Base-by-base conservation (phyloP, 768 basidiomycete genomes). In the Floccularia luteovirens region DNA sequence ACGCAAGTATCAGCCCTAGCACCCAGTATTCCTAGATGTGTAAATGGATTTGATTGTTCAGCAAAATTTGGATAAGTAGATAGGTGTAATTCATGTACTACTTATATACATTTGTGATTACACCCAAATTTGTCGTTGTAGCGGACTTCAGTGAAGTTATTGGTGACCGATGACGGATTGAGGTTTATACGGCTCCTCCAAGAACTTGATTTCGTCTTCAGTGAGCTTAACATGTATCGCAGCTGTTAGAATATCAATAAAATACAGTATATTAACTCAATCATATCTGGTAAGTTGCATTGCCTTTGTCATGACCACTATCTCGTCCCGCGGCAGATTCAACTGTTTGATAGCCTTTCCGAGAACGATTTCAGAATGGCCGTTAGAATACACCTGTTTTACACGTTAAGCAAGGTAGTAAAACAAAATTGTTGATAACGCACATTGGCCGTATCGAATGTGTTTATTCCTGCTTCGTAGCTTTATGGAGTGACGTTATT, bases 301-400 rank as follows among this genome's bases (percentile, higher is more conserved):
- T 30, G 20, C 32, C 62, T 90, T 89, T 41, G 87, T 86, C 66
- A 89, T 70, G 12, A 90, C 72, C 13, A 90, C 85, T 32, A 88
- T 76, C 47, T 80, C 75, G 11, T 82, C 79, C 1, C 86, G 74
- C n/a, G 83, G 82, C 10, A 85, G 64, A 16, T 77, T 55, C 46
- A 74, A 67, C 45, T 75, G 51, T 50, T 81, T 82, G 61, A 90
- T 77, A 2, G 77, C 82, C 48, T 82, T 79, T 8, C 85, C 85
- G 14, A 86, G 63, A 38, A 86, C 68, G 32, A 72, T 50, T 53
- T 89, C 87, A 0, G 77, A 80, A 4, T 62, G 56, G 2, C 82
- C 82, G 45, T 82, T 77, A 1, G 77, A 80, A 50, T 85, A 86
- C 0, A 70, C 63, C 77, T 80, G 27, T 20, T 23, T 16, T 8